Conservation (phyloP, 106 monocot species). For the Gastrodia elata region DNA sequence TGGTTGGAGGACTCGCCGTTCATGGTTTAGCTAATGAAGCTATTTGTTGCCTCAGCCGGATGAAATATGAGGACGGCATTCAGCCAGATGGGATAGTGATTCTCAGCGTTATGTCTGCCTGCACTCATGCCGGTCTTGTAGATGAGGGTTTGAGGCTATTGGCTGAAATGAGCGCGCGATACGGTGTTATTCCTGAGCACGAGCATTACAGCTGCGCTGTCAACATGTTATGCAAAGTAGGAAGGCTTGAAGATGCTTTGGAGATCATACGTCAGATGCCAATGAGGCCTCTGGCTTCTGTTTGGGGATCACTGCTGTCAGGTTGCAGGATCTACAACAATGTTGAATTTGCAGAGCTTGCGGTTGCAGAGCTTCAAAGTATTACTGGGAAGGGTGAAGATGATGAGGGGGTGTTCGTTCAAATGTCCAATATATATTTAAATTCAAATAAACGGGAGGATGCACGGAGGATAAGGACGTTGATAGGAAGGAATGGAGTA, state of each 20-base stretch:
- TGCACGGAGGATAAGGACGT: slow-evolving; percentile 39
- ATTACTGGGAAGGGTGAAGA: slow-evolving; percentile 17
- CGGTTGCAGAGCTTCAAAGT: slow-evolving; percentile 30
- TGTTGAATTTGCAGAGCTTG: slow-evolving; percentile 49
- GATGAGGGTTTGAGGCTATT: slow-evolving; percentile 35
- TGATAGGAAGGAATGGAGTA: slow-evolving; percentile 32
- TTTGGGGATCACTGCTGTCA: slow-evolving; percentile 53
- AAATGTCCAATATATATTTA: slow-evolving; percentile 53
- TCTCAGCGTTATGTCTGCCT: slow-evolving; percentile 39
- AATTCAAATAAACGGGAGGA: slow-evolving; percentile 37
- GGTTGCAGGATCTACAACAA: slow-evolving; percentile 37
- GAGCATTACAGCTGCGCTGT: slow-evolving; percentile 63
- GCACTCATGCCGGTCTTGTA: slow-evolving; percentile 44
- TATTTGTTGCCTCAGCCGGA: slow-evolving; percentile 25
- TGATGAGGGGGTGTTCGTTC: slow-evolving; percentile 53
- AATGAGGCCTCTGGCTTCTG: slow-evolving; percentile 41
- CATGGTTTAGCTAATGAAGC: slow-evolving; percentile 46
- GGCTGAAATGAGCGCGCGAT: slow-evolving; percentile 17
- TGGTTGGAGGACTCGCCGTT: slow-evolving; percentile 49
- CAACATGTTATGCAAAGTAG: slow-evolving; percentile 56
- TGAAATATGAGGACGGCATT: slow-evolving; percentile 40
- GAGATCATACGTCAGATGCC: slow-evolving; percentile 42
- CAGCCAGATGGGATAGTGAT: slow-evolving; percentile 37
- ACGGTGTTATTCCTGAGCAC: slow-evolving; percentile 26
- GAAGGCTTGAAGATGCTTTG: slow-evolving; percentile 36